These are phyloP conservation scores for Liriodendron chinense DNA, from an alignment of 164 flowering plant species.

Conservation along the genomic window DNA sequence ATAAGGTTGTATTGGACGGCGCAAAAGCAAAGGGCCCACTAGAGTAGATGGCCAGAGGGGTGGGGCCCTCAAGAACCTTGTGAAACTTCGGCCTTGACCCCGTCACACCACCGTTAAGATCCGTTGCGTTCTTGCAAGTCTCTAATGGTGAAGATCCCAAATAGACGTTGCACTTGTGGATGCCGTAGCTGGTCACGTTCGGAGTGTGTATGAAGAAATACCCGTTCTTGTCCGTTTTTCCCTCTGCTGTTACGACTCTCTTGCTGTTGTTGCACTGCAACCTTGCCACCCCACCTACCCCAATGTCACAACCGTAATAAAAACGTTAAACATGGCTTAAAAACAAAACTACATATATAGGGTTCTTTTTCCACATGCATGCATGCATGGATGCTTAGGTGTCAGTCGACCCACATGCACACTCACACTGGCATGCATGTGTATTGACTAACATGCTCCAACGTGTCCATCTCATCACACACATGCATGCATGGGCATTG, in stretches of 20 bases:
- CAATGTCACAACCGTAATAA: background rate
- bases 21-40: conserved; percentile 34
- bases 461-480: too few species aligned
- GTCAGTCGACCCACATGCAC: conserved; percentile 1
- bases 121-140: conserved; percentile 1
- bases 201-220: conserved; percentile 54
- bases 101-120: background rate
- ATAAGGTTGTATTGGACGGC: conserved; percentile 6
- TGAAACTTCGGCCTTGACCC: conserved; percentile 24
- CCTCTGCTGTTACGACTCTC: conserved; percentile 15
- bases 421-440: too few species aligned
- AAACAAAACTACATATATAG: background rate
- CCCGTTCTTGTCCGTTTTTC: conserved; percentile 67
- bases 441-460: too few species aligned
- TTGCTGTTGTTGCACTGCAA: conserved; percentile 56
- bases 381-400: background rate
- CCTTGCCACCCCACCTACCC: conserved; percentile 55
- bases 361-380: background rate
- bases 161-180: conserved; percentile 53
- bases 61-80: conserved; percentile 10
- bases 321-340: background rate
- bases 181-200: conserved; percentile 41
- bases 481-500: too few species aligned
- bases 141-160: background rate
- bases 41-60: background rate